Evolutionary conservation across 2,329 filamentous ascomycete genomes (phyloP).

Genomic region (Immersiporthe knoxdaviesiana): DNA sequence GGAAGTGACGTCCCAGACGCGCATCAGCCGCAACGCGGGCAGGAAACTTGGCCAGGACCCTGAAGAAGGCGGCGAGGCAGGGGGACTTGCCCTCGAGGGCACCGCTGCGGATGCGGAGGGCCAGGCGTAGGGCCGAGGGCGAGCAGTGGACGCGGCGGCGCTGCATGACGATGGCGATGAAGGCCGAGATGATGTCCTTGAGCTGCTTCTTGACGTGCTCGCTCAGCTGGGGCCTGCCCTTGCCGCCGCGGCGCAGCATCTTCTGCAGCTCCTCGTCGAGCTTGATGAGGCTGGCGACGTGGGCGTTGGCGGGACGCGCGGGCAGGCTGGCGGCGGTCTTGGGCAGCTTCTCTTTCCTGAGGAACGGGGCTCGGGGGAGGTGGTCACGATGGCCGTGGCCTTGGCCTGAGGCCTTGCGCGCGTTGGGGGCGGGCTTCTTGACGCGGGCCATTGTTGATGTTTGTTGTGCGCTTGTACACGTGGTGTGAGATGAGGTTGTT

Average conservation of each 20-base stretch:
- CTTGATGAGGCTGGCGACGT: not conserved
- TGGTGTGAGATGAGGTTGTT: not conserved
- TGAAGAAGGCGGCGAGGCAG: not conserved
- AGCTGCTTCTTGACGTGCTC: not conserved
- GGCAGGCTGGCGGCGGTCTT: too few species aligned
- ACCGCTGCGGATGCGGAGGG: not conserved
- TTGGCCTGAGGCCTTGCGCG: not conserved
- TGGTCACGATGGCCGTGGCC: not conserved
- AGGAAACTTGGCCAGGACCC: not conserved
- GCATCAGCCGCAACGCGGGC: not conserved
- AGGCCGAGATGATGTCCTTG: not conserved
- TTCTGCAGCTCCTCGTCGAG: not conserved
- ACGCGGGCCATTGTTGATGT: not conserved
- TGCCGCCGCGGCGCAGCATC: too few species aligned
- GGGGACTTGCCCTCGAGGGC: not conserved
- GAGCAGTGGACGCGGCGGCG: not conserved
- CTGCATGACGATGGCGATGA: not conserved
- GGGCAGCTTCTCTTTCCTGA: not conserved
- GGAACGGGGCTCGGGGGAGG: not conserved
- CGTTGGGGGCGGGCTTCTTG: not conserved
- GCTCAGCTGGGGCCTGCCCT: not conserved
- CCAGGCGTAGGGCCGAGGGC: not conserved
- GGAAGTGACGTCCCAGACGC: too few species aligned
- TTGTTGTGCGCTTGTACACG: not conserved
- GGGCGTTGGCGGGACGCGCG: too few species aligned